Conservation (phyloP, 139 green algal genomes). For the Penium margaritaceum region DNA sequence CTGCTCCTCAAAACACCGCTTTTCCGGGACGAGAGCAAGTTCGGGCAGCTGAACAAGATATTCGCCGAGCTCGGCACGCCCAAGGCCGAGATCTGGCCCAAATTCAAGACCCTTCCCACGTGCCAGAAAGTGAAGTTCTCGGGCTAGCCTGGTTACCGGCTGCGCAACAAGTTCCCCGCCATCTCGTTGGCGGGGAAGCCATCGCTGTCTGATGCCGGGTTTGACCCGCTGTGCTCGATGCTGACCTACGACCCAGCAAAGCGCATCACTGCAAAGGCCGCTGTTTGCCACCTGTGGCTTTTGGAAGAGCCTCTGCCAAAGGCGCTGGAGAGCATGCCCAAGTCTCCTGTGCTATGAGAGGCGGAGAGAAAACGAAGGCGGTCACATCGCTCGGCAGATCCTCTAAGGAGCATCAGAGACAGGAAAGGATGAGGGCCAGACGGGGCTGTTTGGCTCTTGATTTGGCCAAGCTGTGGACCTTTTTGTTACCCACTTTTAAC, state of each 20-base stretch:
- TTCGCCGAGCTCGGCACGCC: constrained; percentile 49
- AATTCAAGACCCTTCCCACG: constrained; percentile 11
- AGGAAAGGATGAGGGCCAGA: no score
- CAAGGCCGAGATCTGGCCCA: constrained; percentile 28
- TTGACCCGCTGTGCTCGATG: constrained; percentile 26
- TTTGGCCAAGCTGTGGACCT: no score
- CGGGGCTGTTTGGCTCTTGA: no score
- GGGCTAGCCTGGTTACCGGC: background rate
- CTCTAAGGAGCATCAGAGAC: no score
- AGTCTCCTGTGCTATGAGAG: no score
- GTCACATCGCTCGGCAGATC: no score
- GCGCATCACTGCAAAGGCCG: constrained; percentile 14
- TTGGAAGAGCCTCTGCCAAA: constrained; percentile 26
- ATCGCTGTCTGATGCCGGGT: constrained; percentile 25
- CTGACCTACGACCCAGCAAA: constrained; percentile 18
- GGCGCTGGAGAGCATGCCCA: constrained; percentile 17
- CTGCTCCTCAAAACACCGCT: constrained; percentile 58
- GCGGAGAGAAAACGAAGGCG: no score
- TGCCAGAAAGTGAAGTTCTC: constrained; percentile 23
- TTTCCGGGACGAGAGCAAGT: constrained; percentile 72
- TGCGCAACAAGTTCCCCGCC: constrained; percentile 9
- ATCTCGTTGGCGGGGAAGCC: constrained; percentile 18
- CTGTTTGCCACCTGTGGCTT: constrained; percentile 35
- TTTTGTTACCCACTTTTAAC: no score
- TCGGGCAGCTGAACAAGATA: constrained; percentile 54